A percentile compares a stretch with the other conserved stretches of the same genome.
These are phyloP conservation scores for Neurospora sp. DNA, from an alignment of 495 filamentous ascomycete species.

Conservation along the genomic window DNA sequence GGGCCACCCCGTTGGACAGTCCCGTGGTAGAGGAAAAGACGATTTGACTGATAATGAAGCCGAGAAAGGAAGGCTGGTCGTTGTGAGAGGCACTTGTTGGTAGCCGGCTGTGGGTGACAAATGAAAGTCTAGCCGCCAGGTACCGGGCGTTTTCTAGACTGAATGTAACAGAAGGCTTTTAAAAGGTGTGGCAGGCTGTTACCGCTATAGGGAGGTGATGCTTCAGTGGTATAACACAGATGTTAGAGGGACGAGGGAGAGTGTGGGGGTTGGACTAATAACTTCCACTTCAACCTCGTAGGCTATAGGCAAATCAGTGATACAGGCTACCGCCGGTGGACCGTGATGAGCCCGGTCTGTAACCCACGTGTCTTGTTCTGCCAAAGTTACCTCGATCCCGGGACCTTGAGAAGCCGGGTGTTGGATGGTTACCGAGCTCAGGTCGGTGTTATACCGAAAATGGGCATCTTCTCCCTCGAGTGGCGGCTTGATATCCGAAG, in stretches of 20 bases:
- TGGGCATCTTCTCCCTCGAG: not conserved
- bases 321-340: not conserved
- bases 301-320: not conserved
- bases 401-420: not conserved
- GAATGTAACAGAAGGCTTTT: not conserved
- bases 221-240: not conserved
- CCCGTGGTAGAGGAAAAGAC: not conserved
- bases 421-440: not conserved
- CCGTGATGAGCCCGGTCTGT: not conserved
- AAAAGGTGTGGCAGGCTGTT: not conserved
- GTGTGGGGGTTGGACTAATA: not conserved
- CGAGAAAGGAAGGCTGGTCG: not conserved
- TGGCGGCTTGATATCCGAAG: not conserved
- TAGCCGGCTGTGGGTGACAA: not conserved
- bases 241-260: not conserved
- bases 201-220: not conserved
- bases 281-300: not conserved
- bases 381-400: not conserved
- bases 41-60: not conserved
- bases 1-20: not conserved
- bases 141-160: not conserved
- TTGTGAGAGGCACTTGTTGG: not conserved
- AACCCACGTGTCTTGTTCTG: not conserved
- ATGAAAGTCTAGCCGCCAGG: not conserved
- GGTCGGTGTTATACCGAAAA: not conserved